Conservation (phyloP, 352 stramenopile genomes). For the Aphanomyces invadans region DNA sequence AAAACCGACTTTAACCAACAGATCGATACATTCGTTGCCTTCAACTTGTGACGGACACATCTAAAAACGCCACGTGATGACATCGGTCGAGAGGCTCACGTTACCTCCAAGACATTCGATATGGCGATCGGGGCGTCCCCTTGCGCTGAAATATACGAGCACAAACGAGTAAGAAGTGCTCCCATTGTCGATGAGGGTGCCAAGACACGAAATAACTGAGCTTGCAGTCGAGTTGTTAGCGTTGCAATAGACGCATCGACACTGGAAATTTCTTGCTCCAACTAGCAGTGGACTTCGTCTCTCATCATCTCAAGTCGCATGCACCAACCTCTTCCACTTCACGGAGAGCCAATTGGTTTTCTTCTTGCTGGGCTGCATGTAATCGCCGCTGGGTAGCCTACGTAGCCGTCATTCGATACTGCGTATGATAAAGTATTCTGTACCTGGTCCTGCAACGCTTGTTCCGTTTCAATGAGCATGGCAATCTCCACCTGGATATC, state of each 20-base stretch:
- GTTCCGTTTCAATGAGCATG: constrained; percentile 1
- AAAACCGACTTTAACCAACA: constrained; percentile 7
- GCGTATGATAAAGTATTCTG: no score
- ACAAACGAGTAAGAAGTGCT: constrained; percentile 3
- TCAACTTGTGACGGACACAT: neutral
- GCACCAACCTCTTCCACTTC: neutral
- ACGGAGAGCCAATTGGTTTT: neutral
- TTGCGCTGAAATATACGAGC: neutral
- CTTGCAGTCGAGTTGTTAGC: neutral
- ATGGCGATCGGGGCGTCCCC: neutral
- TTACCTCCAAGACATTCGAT: neutral
- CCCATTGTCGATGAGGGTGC: neutral
- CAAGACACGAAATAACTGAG: constrained; percentile 5
- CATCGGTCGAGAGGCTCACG: no score
- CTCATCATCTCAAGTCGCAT: neutral
- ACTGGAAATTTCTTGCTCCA: neutral
- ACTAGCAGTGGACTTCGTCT: neutral
- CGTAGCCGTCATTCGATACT: no score
- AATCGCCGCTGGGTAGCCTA: constrained; percentile 3
- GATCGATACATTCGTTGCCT: neutral
- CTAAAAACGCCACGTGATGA: no score
- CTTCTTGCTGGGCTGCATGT: neutral
- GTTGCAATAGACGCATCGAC: neutral
- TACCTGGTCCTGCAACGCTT: constrained; percentile 6
- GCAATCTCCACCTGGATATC: constrained; percentile 8